Conservation (phyloP, 805 yeast species). For the Kockiozyma suomiensis region DNA sequence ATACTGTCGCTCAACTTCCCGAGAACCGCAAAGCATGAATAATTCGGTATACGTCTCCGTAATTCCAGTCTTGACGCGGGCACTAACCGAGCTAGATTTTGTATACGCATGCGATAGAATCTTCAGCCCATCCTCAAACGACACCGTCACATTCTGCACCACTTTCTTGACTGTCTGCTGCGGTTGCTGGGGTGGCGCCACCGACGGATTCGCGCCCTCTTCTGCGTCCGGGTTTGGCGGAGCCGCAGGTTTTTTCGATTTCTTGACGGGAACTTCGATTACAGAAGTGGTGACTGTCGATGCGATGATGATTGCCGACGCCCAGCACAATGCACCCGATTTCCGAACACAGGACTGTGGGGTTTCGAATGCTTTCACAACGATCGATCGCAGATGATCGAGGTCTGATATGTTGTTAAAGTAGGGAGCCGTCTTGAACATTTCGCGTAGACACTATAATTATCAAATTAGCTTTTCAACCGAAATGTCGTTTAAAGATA, state of each 20-base stretch:
- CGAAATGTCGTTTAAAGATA: too few relatives aligned
- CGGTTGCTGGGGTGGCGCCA: constrained; percentile 15
- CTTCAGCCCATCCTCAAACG: constrained; percentile 34
- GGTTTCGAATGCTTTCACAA: constrained; percentile 26
- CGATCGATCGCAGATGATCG: constrained; percentile 22
- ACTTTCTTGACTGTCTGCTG: constrained; percentile 23
- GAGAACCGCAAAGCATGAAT: constrained; percentile 28
- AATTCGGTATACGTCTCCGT: constrained; percentile 35
- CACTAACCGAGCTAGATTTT: constrained; percentile 23
- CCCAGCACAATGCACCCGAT: constrained; percentile 37
- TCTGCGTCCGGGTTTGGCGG: constrained; percentile 20
- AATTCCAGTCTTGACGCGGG: constrained; percentile 37
- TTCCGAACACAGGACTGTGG: constrained; percentile 25
- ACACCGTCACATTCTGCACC: constrained; percentile 30
- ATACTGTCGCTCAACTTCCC: constrained; percentile 35
- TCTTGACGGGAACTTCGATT: constrained; percentile 25
- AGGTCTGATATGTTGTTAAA: constrained; percentile 35
- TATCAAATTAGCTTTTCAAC: too few relatives aligned
- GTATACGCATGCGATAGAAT: constrained; percentile 34
- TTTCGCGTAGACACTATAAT: constrained; percentile 20
- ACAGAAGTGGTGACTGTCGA: constrained; percentile 24
- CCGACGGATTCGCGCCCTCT: constrained; percentile 17
- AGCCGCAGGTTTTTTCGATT: constrained; percentile 32
- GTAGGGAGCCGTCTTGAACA: constrained; percentile 22
- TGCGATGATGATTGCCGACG: constrained; percentile 33